A percentile compares a stretch with the other conserved stretches of the same genome.
These are phyloP conservation scores for Ophiocordyceps camponoti-rufipedis DNA, from an alignment of 2,329 filamentous ascomycete genomes.

Conservation along the genomic window DNA sequence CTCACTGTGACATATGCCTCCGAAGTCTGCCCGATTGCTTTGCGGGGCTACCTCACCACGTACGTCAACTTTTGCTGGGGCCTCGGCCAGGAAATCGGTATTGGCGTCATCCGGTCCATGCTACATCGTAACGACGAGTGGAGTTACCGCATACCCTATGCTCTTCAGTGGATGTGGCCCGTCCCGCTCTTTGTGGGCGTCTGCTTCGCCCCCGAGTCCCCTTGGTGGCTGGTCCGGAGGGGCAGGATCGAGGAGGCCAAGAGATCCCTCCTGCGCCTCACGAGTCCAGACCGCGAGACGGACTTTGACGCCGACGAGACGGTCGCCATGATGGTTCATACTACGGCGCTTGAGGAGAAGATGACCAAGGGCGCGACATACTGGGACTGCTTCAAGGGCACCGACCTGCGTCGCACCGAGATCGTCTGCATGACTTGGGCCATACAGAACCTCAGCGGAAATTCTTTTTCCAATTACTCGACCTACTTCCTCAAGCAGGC, in stretches of 20 bases:
- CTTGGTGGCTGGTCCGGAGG: conserved; percentile 60
- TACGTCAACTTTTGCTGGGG: conserved; percentile 68
- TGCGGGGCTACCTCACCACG: conserved; percentile 54
- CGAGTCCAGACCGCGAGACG: conserved; percentile 42
- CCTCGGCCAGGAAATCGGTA: conserved; percentile 54
- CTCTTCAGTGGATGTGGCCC: conserved; percentile 65
- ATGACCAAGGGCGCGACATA: conserved; percentile 60
- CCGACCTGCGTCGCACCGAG: conserved; percentile 59
- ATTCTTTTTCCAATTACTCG: conserved; percentile 47
- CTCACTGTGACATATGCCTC: conserved; percentile 48
- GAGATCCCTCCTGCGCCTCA: conserved; percentile 44
- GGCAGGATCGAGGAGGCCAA: conserved; percentile 48
- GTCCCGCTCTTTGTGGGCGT: conserved; percentile 47
- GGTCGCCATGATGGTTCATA: conserved; percentile 83
- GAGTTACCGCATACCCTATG: conserved; percentile 54
- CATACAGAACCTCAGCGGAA: conserved; percentile 45
- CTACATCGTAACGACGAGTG: conserved; percentile 46
- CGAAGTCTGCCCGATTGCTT: conserved; percentile 54
- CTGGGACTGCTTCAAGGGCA: conserved; percentile 67
- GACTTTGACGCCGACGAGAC: conserved; percentile 72
- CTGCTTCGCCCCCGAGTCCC: conserved; percentile 50
- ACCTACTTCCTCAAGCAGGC: conserved; percentile 45
- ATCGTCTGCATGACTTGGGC: conserved; percentile 47
- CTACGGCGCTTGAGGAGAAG: conserved; percentile 59
- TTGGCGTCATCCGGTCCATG: conserved; percentile 55